Percentiles rank a stretch among this genome's conserved stretches.
phyloP scores from a whole-genome alignment of 805 yeast genomes.

The Lachancea meyersii region DNA sequence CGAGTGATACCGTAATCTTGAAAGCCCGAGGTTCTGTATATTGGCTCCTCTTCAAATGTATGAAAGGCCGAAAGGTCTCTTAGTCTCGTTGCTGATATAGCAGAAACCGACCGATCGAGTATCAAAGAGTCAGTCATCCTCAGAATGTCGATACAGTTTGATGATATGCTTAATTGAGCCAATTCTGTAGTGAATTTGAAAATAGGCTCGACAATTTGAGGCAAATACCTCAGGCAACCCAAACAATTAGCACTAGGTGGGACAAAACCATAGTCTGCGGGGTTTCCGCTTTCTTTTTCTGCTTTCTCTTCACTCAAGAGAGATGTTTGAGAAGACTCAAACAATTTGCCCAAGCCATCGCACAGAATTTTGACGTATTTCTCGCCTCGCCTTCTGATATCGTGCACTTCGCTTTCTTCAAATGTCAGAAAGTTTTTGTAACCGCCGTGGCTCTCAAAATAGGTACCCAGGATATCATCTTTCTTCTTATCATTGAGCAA shows the following conservation, averaged over 20 bases:
- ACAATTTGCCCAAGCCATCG: conserved; percentile 27
- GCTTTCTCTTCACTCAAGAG: conserved; percentile 7
- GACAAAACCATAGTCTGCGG: conserved; percentile 44
- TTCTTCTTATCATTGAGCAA: conserved; percentile 39
- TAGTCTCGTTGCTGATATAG: conserved; percentile 45
- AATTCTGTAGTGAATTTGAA: conserved; percentile 38
- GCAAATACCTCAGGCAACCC: conserved; percentile 48
- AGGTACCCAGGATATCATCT: conserved; percentile 28
- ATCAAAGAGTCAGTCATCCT: conserved; percentile 34
- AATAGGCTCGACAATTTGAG: conserved; percentile 41
- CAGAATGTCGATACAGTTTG: conserved; percentile 35
- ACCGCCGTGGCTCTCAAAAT: conserved; percentile 24
- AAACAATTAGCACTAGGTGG: conserved; percentile 63
- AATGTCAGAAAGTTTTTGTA: conserved; percentile 37
- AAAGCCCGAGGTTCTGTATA: conserved; percentile 23
- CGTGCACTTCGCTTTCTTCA: conserved; percentile 38
- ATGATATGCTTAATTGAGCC: conserved; percentile 39
- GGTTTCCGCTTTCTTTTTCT: conserved; percentile 25
- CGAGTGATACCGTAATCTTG: conserved; percentile 34
- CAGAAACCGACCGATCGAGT: conserved; percentile 41
- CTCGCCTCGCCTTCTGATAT: conserved; percentile 37
- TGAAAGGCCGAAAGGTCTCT: conserved; percentile 42
- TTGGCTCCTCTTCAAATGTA: conserved; percentile 37
- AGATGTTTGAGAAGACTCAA: conserved; percentile 31
- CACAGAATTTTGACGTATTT: conserved; percentile 35